Evolutionary conservation across 345 rosid species (phyloP).

Genomic region (Linum lewisii): DNA sequence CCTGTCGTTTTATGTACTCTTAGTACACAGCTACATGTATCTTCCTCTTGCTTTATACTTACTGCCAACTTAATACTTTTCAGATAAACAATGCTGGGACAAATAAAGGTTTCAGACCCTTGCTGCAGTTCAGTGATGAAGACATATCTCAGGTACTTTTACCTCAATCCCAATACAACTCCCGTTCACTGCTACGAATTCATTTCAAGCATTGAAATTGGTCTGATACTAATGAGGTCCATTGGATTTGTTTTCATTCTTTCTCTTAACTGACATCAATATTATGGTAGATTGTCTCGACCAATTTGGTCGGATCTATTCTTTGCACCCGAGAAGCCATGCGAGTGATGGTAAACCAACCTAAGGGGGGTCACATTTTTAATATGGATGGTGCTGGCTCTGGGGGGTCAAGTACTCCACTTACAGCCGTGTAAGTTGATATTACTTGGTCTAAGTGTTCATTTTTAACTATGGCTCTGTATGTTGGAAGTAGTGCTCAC

Average conservation of each 20-base stretch:
- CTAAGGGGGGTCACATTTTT: constrained; percentile 75
- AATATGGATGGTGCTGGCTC: constrained; percentile 99
- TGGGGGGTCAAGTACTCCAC: constrained; percentile 95
- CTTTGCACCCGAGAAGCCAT: constrained; percentile 91
- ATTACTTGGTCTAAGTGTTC: constrained; percentile 1
- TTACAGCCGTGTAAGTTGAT: constrained; percentile 79
- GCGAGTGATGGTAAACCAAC: constrained; percentile 59
- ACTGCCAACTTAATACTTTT: background rate
- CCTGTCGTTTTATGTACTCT: too few species aligned
- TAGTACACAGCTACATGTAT: too few species aligned
- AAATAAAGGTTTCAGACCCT: constrained; percentile 86
- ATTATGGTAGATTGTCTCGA: constrained; percentile 76
- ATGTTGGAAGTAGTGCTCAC: constrained; percentile 2
- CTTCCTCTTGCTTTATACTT: background rate
- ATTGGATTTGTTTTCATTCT: background rate
- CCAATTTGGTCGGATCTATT: constrained; percentile 87
- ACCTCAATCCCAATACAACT: background rate
- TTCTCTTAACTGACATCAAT: background rate
- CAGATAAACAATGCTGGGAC: constrained; percentile 95
- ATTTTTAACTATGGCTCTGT: background rate
- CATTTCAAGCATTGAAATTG: background rate
- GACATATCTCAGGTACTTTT: constrained; percentile 65
- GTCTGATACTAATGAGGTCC: background rate
- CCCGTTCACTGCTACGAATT: background rate
- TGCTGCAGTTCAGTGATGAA: constrained; percentile 76